These are phyloP conservation scores for Calonectria pauciramosa DNA, from an alignment of 2,329 filamentous ascomycete genomes.

Conservation along the genomic window DNA sequence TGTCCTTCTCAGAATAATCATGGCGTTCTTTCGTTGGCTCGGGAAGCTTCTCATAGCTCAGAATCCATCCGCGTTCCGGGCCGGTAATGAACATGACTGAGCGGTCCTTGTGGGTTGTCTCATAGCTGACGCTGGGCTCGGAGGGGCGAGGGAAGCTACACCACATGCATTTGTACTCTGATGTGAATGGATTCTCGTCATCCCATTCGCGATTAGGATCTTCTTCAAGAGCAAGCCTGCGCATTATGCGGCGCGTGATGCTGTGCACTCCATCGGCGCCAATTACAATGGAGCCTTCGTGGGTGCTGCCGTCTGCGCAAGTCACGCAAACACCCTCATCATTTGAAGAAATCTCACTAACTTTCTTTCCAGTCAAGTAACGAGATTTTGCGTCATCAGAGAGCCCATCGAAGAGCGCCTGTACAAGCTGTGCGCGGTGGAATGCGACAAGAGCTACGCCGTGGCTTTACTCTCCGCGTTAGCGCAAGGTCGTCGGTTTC, in stretches of 20 bases:
- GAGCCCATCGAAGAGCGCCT: slow-evolving; percentile 29
- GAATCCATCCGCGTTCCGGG: background rate
- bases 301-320: slow-evolving; percentile 28
- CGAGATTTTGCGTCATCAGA: slow-evolving; percentile 20
- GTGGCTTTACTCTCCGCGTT: slow-evolving; percentile 28
- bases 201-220: background rate
- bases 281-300: slow-evolving; percentile 32
- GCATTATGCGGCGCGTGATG: slow-evolving; percentile 19
- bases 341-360: slow-evolving; percentile 4
- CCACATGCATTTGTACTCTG: background rate
- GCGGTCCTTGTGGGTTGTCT: background rate
- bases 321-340: slow-evolving; percentile 21
- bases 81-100: background rate
- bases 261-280: slow-evolving; percentile 39
- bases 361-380: slow-evolving; percentile 29
- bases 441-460: slow-evolving; percentile 34
- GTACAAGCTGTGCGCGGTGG: slow-evolving; percentile 30
- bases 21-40: background rate
- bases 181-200: background rate
- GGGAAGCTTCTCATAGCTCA: background rate
- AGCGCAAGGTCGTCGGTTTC: background rate
- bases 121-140: background rate
- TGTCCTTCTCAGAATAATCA: slow-evolving; percentile 3
- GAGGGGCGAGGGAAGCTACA: background rate
- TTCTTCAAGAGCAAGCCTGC: background rate